Evolutionary conservation across 805 yeast genomes (phyloP).

Genomic region (Barnettozyma populi): DNA sequence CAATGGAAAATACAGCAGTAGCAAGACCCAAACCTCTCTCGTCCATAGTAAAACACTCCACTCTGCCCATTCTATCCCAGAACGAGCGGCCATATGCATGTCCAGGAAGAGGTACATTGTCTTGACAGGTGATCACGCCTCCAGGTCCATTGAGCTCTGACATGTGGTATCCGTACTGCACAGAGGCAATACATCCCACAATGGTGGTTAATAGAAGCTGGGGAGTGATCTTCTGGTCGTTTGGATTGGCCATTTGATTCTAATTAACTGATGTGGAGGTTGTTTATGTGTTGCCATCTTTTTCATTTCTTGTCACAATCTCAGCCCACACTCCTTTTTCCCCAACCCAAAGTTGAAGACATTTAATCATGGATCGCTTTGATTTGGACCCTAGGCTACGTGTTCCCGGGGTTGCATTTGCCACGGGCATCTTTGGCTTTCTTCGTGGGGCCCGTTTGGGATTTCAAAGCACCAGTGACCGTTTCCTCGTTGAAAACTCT

Average conservation of each 20-base stretch:
- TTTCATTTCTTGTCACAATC: background rate
- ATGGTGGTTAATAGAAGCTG: slow-evolving; percentile 40
- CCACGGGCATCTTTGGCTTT: slow-evolving; percentile 40
- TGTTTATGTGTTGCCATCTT: background rate
- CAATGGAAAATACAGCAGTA: slow-evolving; percentile 76
- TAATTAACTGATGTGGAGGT: background rate
- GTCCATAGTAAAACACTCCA: slow-evolving; percentile 52
- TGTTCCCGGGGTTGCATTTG: slow-evolving; percentile 34
- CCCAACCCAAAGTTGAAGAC: background rate
- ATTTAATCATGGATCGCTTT: slow-evolving; percentile 33
- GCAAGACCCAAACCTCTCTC: slow-evolving; percentile 61
- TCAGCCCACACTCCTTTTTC: background rate
- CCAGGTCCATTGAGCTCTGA: slow-evolving; percentile 93
- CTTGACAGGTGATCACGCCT: slow-evolving; percentile 54
- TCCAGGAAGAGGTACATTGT: slow-evolving; percentile 21
- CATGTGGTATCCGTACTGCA: slow-evolving; percentile 94
- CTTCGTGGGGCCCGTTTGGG: slow-evolving; percentile 58
- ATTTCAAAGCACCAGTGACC: slow-evolving; percentile 45
- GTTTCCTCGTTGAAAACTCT: slow-evolving; percentile 73
- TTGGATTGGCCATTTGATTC: background rate
- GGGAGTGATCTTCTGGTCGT: background rate
- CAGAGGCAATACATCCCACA: slow-evolving; percentile 68
- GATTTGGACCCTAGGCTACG: slow-evolving; percentile 45
- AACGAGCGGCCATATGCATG: slow-evolving; percentile 19
- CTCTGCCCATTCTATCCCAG: slow-evolving; percentile 36